Evolutionary conservation across 2,329 filamentous ascomycete genomes (phyloP), one percentile per base, ranked within the genome.

Genomic region (Microsporum audouinii): DNA sequence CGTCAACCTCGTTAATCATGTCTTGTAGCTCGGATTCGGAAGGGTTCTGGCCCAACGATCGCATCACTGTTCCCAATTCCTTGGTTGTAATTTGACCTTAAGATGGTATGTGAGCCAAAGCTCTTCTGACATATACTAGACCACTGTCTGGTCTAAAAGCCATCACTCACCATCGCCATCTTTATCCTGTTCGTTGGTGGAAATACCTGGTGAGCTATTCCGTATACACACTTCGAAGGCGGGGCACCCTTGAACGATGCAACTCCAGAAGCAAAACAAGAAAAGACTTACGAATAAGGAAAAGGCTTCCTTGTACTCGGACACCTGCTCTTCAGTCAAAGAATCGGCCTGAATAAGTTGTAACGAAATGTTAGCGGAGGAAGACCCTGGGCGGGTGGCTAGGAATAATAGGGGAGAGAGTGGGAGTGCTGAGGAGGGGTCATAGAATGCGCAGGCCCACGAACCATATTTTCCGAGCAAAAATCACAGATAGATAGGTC

Each of bases 261-360:
- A 27, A 51, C 45, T 51, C 27, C 10, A 5, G 10, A 12, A 1
- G 14, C 27, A 51, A 23, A 23, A 51, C 27, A 51, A 51, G 27
- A 51, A 31, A 47, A 38, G 60, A 86, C 94, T 87, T 87, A 99
- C 94, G 79, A 99, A 99, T 68, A 99, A 89, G 77, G 94, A 99
- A 82, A 99, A 99, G 61, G 94, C 94, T 82, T 99, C 94, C 88
- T 97, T 99, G 84, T 97, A 99, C 82, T 99, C 94, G 76, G 94
- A 97, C 77, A 99, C 94, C 85, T 99, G 94, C 82, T 99, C 94
- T 84, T 99, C 94, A 71, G 94, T 97, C 74, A 99, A 88, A 78
- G 92, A 92, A 77, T 99, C 94, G 77, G 92, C 92, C 92, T 97
- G 76, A 62, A 67, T 23, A 14, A 12, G 34, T 57, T 17, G 41